Evolutionary conservation across 176 grass and related monocot genomes (phyloP).

Genomic region (Saccharum spontaneum): DNA sequence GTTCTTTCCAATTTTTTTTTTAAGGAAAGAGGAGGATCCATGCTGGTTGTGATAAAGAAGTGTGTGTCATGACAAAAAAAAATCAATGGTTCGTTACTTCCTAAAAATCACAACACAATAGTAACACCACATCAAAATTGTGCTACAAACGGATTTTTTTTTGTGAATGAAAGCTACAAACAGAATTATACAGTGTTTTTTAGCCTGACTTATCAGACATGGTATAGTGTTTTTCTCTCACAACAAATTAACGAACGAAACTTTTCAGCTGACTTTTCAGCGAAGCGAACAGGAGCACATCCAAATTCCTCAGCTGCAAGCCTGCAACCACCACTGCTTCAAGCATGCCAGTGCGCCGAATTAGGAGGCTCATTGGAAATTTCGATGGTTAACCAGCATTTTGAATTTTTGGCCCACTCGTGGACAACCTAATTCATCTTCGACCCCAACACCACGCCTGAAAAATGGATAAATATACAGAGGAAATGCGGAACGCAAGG

Average conservation of each 20-base stretch:
- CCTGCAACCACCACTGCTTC: background rate
- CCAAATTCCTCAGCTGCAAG: background rate
- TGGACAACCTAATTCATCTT: background rate
- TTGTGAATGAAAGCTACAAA: background rate
- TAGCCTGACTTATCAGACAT: too few species aligned
- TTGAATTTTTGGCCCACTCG: background rate
- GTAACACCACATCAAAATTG: background rate
- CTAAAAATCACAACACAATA: background rate
- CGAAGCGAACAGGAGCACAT: too few species aligned
- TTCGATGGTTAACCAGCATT: background rate
- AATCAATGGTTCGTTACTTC: conserved; percentile 21
- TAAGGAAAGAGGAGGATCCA: background rate
- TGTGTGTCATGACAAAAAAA: background rate
- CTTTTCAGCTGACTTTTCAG: too few species aligned
- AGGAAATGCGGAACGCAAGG: background rate
- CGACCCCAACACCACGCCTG: background rate
- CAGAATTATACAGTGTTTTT: background rate
- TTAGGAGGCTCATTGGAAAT: background rate
- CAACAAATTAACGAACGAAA: too few species aligned
- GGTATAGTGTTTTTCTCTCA: too few species aligned
- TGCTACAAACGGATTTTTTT: background rate
- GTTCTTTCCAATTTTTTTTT: background rate
- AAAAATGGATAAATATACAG: background rate
- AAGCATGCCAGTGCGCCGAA: background rate
- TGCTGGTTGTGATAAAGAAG: background rate